Evolutionary conservation across 2,329 filamentous ascomycete species (phyloP), one percentile per base, ranked within the genome.

Genomic region (Aschersonia sp.): DNA sequence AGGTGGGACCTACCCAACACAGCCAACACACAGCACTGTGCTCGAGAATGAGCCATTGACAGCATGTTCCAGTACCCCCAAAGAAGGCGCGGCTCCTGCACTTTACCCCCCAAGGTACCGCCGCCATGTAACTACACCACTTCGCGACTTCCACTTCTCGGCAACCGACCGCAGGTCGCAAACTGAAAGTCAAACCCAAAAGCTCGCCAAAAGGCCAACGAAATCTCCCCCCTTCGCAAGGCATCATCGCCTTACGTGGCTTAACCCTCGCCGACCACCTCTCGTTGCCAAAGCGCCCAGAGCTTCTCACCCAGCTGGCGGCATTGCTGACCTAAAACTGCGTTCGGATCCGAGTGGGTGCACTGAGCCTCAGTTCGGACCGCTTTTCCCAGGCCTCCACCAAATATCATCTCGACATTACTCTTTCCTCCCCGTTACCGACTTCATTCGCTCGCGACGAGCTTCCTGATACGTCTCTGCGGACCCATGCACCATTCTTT

Each of bases 91-190:
- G 47, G 47, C 47, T 49, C 29, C 45, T 51, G 46, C 62, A 55
- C 58, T 60, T 61, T 53, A 47, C 45, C 50, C 53, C 30, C 41
- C 4, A 56, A 61, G 56, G 60, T 62, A 62, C 59, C 59, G 53
- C 43, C 57, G 55, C 57, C 56, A 58, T 60, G 57, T 55, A 61
- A 57, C 53, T 57, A 50, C 58, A 58, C 60, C 54, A 47, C 45
- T 57, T 49, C 56, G 61, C 61, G 60, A 65, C 63, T 62, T 65
- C 54, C 47, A 54, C 22, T 22, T 46, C 43, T 42, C 44, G 11
- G 43, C 31, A 37, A 37, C 30, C 42, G 46, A 48, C 49, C 39
- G 49, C 22, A 22, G 22, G 22, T 22, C 22, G 22, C 22, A 22
- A 22, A 22, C 22, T 22, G 22, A 44, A 14, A 50, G 45, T 11